Evolutionary conservation across 805 yeast genomes (phyloP).

Genomic region (Candida berthetii): DNA sequence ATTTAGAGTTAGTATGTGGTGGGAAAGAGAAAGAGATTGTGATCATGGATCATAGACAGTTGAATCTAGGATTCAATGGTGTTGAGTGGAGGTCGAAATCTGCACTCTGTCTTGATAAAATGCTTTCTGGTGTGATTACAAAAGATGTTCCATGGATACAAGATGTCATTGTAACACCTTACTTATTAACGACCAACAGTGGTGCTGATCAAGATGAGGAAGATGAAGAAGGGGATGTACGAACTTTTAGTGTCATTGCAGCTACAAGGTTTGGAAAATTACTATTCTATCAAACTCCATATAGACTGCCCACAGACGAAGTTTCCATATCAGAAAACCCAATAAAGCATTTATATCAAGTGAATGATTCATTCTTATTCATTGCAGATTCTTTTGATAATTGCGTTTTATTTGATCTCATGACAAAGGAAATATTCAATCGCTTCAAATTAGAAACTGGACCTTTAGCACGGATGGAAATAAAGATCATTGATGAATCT

Average conservation of each 20-base stretch:
- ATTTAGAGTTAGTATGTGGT: neutral
- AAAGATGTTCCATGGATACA: conserved; percentile 19
- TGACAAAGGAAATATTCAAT: conserved; percentile 4
- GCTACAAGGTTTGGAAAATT: conserved; percentile 18
- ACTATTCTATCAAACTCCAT: conserved; percentile 10
- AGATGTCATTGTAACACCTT: conserved; percentile 8
- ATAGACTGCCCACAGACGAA: conserved; percentile 17
- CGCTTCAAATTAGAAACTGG: conserved; percentile 15
- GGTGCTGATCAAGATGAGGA: neutral
- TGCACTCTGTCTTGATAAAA: neutral
- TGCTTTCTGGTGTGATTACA: neutral
- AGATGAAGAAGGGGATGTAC: conserved; percentile 3
- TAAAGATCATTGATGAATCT: conserved; percentile 1
- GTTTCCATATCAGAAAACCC: conserved; percentile 15
- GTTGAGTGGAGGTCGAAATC: neutral
- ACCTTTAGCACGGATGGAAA: conserved; percentile 11
- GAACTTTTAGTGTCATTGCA: conserved; percentile 11
- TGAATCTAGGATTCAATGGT: too few relatives aligned
- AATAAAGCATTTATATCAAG: conserved; percentile 8
- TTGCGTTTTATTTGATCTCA: conserved; percentile 8
- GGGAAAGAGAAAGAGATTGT: neutral
- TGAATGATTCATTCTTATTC: conserved; percentile 4
- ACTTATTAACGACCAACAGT: too few relatives aligned
- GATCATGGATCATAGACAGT: too few relatives aligned
- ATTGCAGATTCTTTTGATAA: conserved; percentile 17